A percentile compares a stretch with the other conserved stretches of the same genome.
Conservation (phyloP, 164 flowering plant genomes). For the Dillenia turbinata region DNA sequence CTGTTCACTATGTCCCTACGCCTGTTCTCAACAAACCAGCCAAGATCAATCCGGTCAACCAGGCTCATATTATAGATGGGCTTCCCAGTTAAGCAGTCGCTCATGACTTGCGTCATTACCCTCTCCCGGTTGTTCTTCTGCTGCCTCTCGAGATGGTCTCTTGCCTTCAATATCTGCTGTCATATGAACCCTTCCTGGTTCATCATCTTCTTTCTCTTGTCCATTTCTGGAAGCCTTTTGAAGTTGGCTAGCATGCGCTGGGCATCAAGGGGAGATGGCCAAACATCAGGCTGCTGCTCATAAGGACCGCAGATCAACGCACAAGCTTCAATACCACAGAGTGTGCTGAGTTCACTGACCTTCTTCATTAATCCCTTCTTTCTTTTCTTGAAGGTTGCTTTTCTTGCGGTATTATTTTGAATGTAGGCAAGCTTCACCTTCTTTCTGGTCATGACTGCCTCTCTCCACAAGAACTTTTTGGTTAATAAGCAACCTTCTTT, state of each 20-base stretch:
- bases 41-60: conserved; percentile 40
- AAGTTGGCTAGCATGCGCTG: conserved; percentile 36
- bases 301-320: conserved; percentile 42
- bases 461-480: no score
- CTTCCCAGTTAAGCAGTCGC: conserved; percentile 31
- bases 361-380: conserved; percentile 65
- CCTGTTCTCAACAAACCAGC: conserved; percentile 38
- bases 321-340: conserved; percentile 58
- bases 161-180: conserved; percentile 38
- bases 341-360: conserved; percentile 55
- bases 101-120: conserved; percentile 39
- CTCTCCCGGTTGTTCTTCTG: conserved; percentile 46
- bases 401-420: conserved; percentile 46
- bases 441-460: conserved; percentile 46
- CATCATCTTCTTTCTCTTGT: conserved; percentile 72
- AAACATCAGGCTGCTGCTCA: conserved; percentile 48
- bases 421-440: conserved; percentile 64
- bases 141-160: conserved; percentile 42
- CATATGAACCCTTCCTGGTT: conserved; percentile 56
- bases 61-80: conserved; percentile 16
- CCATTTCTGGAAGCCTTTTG: conserved; percentile 56
- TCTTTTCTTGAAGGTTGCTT: conserved; percentile 62
- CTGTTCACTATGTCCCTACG: conserved; percentile 30
- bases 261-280: conserved; percentile 44
- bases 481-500: no score